Percentiles rank a stretch among this genome's conserved stretches.
These are phyloP conservation scores for Lactarius tabidus DNA, from an alignment of 768 basidiomycete species.

Conservation along the genomic window DNA sequence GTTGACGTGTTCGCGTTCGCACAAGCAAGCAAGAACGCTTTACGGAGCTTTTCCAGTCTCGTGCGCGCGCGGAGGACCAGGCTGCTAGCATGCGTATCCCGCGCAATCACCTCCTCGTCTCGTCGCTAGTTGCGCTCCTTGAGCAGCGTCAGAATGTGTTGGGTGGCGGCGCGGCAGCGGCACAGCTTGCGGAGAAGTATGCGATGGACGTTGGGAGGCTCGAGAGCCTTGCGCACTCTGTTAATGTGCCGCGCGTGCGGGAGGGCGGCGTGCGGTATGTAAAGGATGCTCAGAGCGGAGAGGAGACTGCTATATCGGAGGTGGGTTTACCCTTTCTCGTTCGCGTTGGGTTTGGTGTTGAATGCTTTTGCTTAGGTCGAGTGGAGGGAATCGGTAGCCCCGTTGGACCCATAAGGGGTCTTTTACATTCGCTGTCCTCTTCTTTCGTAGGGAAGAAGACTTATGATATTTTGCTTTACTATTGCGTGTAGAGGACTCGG, in stretches of 20 bases:
- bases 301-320: conserved; percentile 48
- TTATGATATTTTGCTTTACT: neutral
- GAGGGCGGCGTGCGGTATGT: conserved; percentile 30
- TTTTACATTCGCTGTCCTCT: neutral
- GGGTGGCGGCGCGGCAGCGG: neutral
- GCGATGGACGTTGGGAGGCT: conserved; percentile 51
- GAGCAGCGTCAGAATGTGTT: conserved; percentile 52
- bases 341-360: neutral
- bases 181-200: conserved; percentile 48
- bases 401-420: neutral
- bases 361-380: neutral
- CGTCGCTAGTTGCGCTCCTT: conserved; percentile 52
- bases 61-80: conserved; percentile 52
- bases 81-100: conserved; percentile 40
- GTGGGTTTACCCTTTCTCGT: conserved; percentile 36
- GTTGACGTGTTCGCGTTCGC: conserved; percentile 24
- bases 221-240: conserved; percentile 47
- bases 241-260: conserved; percentile 64
- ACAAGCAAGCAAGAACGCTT: conserved; percentile 29
- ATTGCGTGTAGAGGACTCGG: neutral
- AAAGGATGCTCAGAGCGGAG: conserved; percentile 41
- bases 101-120: conserved; percentile 53
- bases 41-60: conserved; percentile 49
- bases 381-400: conserved; percentile 11
- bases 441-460: neutral